These are phyloP conservation scores for Chimonanthus salicifolius DNA, from an alignment of 164 flowering plant genomes.

Conservation along the genomic window DNA sequence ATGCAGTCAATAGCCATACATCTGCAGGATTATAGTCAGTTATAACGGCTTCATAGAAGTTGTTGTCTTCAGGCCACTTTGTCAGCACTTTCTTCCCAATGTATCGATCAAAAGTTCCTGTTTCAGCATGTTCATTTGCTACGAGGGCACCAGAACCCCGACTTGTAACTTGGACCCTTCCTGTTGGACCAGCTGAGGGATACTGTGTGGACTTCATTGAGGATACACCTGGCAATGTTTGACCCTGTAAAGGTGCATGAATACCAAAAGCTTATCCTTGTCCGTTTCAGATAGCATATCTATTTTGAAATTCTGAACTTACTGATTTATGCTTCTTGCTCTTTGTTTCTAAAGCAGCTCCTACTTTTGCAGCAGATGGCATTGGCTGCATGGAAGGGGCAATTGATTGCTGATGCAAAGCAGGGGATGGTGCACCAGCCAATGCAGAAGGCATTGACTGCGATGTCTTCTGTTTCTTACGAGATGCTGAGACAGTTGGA, in stretches of 20 bases:
- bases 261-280: background rate
- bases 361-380: slow-evolving; percentile 22
- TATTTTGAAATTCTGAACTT: slow-evolving; percentile 22
- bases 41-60: slow-evolving; percentile 90
- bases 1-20: slow-evolving; percentile 28
- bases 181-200: slow-evolving; percentile 49
- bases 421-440: slow-evolving; percentile 35
- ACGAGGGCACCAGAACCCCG: slow-evolving; percentile 45
- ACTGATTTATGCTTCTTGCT: slow-evolving; percentile 52
- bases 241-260: slow-evolving; percentile 14
- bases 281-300: background rate
- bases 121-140: slow-evolving; percentile 44
- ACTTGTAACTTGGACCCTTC: slow-evolving; percentile 53
- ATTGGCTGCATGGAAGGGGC: slow-evolving; percentile 44
- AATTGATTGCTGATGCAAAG: slow-evolving; percentile 32
- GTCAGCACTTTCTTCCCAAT: slow-evolving; percentile 87
- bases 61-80: slow-evolving; percentile 95
- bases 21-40: slow-evolving; percentile 61
- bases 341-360: slow-evolving; percentile 21
- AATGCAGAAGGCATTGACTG: slow-evolving; percentile 43
- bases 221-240: slow-evolving; percentile 30
- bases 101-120: slow-evolving; percentile 43
- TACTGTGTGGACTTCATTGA: slow-evolving; percentile 46
- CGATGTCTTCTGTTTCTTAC: slow-evolving; percentile 69
- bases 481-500: slow-evolving; percentile 73